Conservation (phyloP, 768 basidiomycete genomes). For the Trichaptum fuscoviolaceum region DNA sequence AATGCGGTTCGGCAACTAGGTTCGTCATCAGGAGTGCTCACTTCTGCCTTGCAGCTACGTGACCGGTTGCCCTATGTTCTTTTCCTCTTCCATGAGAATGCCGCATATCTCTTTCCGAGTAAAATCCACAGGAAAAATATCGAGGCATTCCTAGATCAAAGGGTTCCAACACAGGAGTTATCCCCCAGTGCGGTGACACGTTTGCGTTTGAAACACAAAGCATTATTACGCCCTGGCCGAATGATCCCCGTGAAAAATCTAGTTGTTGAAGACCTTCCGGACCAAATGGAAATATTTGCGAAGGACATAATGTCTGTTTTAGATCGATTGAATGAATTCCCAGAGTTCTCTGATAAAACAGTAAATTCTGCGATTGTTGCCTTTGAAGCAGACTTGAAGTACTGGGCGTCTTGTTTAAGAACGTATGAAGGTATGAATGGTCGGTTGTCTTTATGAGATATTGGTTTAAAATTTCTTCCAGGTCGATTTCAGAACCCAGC, state of each 20-base stretch:
- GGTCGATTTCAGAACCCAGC: constrained; percentile 70
- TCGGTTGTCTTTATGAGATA: constrained; percentile 5
- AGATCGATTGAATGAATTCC: constrained; percentile 70
- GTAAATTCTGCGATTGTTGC: constrained; percentile 61
- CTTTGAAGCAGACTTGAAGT: constrained; percentile 72
- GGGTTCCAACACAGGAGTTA: constrained; percentile 26
- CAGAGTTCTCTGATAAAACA: constrained; percentile 70
- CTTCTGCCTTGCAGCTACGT: constrained; percentile 67
- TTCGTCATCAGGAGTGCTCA: constrained; percentile 70
- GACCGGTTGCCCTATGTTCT: constrained; percentile 63
- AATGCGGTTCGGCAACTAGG: constrained; percentile 74
- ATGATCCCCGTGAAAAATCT: constrained; percentile 52
- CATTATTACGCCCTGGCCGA: constrained; percentile 41
- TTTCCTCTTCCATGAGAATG: constrained; percentile 69
- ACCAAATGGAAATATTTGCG: constrained; percentile 56
- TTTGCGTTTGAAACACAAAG: constrained; percentile 28
- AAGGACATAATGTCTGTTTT: constrained; percentile 64
- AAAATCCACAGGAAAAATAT: constrained; percentile 44
- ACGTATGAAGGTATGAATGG: constrained; percentile 49
- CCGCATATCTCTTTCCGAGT: constrained; percentile 69
- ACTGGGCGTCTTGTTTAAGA: constrained; percentile 69
- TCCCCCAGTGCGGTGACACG: constrained; percentile 24
- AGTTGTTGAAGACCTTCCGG: constrained; percentile 61
- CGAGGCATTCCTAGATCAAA: constrained; percentile 32
- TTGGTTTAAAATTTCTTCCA: constrained; percentile 18